A percentile compares a stretch with the other conserved stretches of the same genome.
Conservation (phyloP, 2,329 filamentous ascomycete species). For the Chaetomiaceae sp. region DNA sequence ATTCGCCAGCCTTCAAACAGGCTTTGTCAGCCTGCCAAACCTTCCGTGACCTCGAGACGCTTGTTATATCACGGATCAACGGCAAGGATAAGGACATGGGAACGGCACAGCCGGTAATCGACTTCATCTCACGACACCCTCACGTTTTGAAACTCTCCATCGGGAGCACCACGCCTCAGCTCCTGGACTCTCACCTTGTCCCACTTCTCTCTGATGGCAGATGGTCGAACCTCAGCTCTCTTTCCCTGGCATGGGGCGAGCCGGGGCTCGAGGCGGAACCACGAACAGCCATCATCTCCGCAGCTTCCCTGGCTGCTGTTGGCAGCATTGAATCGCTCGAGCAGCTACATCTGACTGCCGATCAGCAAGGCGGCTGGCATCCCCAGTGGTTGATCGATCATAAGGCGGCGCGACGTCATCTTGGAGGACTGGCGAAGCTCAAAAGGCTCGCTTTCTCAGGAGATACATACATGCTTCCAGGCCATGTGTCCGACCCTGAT, state of each 20-base stretch:
- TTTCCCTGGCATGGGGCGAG: not conserved
- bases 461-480: conserved; percentile 1
- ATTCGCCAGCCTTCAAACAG: not conserved
- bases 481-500: not conserved
- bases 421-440: not conserved
- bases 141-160: not conserved
- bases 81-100: not conserved
- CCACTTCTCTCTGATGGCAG: not conserved
- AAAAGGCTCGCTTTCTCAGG: not conserved
- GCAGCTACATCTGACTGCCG: not conserved
- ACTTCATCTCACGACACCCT: not conserved
- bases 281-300: not conserved
- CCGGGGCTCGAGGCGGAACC: not conserved
- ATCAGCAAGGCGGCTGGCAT: not conserved
- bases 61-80: not conserved
- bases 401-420: not conserved
- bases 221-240: conserved; percentile 1
- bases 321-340: not conserved
- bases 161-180: not conserved
- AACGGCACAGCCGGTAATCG: not conserved
- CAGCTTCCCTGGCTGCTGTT: not conserved
- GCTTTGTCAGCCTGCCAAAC: not conserved
- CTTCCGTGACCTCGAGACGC: not conserved
- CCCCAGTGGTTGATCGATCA: not conserved
- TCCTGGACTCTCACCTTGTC: not conserved